A percentile compares a stretch with the other conserved stretches of the same genome.
Conservation (phyloP, 2,329 filamentous ascomycete species). For the Nemania sp. region DNA sequence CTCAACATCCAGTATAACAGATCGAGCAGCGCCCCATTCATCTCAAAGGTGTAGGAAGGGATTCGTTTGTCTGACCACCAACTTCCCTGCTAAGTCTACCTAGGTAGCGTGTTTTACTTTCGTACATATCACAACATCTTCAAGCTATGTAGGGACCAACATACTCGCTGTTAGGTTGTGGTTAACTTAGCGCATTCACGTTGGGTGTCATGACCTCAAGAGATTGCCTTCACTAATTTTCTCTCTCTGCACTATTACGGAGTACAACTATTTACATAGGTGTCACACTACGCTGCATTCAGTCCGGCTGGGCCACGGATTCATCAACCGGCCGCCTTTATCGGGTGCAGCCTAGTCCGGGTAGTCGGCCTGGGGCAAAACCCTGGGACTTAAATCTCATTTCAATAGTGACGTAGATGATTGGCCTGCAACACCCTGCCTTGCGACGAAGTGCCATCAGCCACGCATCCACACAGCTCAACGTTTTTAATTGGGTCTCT, state of each 20-base stretch:
- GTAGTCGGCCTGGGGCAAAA: too few species aligned
- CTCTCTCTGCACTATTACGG: too few species aligned
- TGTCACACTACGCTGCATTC: background rate
- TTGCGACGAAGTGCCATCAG: constrained; percentile 15
- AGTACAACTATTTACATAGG: too few species aligned
- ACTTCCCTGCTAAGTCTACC: background rate
- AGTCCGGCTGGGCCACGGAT: constrained; percentile 7
- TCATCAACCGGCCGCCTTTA: constrained; percentile 23
- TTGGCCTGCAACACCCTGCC: constrained; percentile 12
- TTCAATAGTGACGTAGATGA: constrained; percentile 25
- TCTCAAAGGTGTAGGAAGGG: too few species aligned
- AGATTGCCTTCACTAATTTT: constrained; percentile 1
- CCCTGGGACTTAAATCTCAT: constrained; percentile 15
- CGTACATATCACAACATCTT: constrained; percentile 19
- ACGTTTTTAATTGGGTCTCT: constrained; percentile 13
- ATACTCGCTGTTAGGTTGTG: background rate
- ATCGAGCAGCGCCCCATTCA: too few species aligned
- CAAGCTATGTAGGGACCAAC: constrained; percentile 1
- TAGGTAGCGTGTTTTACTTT: background rate
- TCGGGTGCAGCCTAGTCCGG: constrained; percentile 19
- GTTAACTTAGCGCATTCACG: too few species aligned
- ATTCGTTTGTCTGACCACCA: constrained; percentile 1
- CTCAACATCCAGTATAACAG: too few species aligned
- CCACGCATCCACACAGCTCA: constrained; percentile 2
- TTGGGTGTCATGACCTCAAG: constrained; percentile 4